Conservation (phyloP, 23 red algal species). For the Gracilaria vermiculophylla region DNA sequence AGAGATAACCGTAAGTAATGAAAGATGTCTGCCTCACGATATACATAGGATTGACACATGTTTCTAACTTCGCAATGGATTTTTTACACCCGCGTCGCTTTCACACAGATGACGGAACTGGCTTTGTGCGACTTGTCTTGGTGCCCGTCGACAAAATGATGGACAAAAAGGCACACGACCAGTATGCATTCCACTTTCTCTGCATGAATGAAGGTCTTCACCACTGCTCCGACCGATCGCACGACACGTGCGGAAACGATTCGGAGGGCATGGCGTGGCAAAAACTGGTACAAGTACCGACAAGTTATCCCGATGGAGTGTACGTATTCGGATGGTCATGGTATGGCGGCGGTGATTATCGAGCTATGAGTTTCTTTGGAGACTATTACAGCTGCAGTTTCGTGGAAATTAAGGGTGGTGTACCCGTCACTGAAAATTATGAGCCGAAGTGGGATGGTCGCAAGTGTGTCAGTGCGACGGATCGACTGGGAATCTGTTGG, state of each 20-base stretch:
- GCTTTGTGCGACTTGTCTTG: conserved; percentile 50
- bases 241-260: conserved; percentile 61
- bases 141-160: conserved; percentile 62
- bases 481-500: conserved; percentile 47
- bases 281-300: conserved; percentile 39
- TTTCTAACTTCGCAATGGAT: background rate
- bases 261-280: conserved; percentile 50
- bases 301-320: conserved; percentile 49
- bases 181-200: conserved; percentile 56
- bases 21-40: background rate
- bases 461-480: conserved; percentile 19
- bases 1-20: conserved; percentile 61
- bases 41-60: background rate
- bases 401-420: conserved; percentile 49
- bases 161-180: conserved; percentile 57
- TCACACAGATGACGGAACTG: conserved; percentile 37
- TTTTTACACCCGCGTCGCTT: background rate
- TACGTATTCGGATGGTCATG: conserved; percentile 74
- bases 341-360: conserved; percentile 68
- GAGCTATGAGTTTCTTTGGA: conserved; percentile 54
- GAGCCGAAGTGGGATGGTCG: conserved; percentile 50
- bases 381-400: conserved; percentile 72
- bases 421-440: conserved; percentile 33
- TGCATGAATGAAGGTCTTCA: conserved; percentile 61
- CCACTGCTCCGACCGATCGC: conserved; percentile 30